These are phyloP conservation scores for Phoma sp. DNA, from an alignment of 2,329 filamentous ascomycete species.

Conservation along the genomic window DNA sequence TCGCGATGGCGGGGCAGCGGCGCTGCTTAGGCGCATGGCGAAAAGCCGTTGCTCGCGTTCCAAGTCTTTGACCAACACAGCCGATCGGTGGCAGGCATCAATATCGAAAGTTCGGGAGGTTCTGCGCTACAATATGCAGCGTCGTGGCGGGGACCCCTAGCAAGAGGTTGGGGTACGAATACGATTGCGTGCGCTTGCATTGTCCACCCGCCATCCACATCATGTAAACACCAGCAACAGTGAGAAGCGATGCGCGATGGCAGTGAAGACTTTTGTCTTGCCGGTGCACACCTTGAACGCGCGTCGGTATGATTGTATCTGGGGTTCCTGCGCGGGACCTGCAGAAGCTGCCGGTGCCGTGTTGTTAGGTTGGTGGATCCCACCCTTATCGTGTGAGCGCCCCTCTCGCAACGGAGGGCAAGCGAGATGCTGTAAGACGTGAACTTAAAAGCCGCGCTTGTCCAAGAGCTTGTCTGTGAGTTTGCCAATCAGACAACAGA, in stretches of 20 bases:
- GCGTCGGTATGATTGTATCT: constrained; percentile 9
- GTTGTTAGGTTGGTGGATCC: constrained; percentile 17
- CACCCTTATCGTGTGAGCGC: constrained; percentile 9
- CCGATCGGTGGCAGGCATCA: constrained; percentile 32
- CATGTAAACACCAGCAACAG: not conserved
- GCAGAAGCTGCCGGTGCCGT: constrained; percentile 32
- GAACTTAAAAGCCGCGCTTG: constrained; percentile 8
- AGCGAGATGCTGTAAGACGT: constrained; percentile 8
- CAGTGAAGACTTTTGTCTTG: not conserved
- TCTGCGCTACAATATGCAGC: constrained; percentile 19
- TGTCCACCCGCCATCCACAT: not conserved
- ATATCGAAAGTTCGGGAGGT: constrained; percentile 40
- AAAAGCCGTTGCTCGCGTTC: constrained; percentile 12
- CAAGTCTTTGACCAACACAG: constrained; percentile 6
- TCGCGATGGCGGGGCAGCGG: constrained; percentile 37
- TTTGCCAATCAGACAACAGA: constrained; percentile 3
- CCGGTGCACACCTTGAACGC: not conserved
- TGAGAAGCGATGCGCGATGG: not conserved
- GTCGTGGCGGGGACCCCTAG: constrained; percentile 7
- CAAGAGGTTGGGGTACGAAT: constrained; percentile 14
- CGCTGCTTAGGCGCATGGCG: constrained; percentile 7
- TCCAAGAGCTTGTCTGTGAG: not conserved
- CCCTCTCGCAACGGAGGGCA: constrained; percentile 1
- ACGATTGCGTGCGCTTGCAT: constrained; percentile 19
- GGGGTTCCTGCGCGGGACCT: constrained; percentile 35